Conservation (phyloP, 768 basidiomycete genomes). For the Suillus weaverae region DNA sequence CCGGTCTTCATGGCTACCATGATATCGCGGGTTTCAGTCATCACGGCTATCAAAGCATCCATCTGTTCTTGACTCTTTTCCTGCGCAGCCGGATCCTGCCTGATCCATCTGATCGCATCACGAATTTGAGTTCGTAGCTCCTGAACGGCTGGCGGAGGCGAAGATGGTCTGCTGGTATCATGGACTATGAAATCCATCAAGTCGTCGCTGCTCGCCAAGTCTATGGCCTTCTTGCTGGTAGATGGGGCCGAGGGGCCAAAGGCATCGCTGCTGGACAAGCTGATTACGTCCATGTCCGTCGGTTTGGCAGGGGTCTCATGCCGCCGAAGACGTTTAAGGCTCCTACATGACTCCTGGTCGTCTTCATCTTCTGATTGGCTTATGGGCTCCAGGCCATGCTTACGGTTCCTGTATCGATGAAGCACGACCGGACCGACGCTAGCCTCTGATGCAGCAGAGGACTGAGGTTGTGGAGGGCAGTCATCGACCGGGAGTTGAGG, state of each 20-base stretch:
- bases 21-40: not conserved
- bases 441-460: too few species aligned
- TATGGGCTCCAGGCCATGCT: not conserved
- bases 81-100: too few species aligned
- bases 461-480: too few species aligned
- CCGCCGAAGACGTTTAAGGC: not conserved
- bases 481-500: too few species aligned
- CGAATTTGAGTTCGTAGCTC: not conserved
- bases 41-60: not conserved
- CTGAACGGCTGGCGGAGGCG: not conserved
- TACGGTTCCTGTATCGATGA: not conserved
- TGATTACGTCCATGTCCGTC: too few species aligned
- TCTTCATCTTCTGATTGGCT: not conserved
- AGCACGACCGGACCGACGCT: not conserved
- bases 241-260: too few species aligned
- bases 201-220: not conserved
- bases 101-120: not conserved
- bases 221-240: too few species aligned
- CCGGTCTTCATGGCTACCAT: not conserved
- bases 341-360: not conserved
- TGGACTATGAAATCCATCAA: not conserved
- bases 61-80: not conserved
- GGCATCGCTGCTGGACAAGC: too few species aligned
- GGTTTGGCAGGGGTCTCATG: too few species aligned
- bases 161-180: not conserved